phyloP scores from a whole-genome alignment of 331 rosid species.

The Quercus lobata region DNA sequence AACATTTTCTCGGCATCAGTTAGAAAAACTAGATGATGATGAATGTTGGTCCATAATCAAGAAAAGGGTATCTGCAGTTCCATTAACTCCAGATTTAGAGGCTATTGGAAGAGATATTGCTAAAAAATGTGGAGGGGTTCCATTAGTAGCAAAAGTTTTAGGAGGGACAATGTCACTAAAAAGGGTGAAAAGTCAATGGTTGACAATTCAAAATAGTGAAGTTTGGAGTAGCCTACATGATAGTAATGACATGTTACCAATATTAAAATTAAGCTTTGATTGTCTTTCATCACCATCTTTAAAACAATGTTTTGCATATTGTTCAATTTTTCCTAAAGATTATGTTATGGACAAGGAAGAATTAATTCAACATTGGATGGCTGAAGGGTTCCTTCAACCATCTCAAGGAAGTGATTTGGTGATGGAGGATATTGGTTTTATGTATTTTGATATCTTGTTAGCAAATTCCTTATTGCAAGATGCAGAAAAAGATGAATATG shows the following conservation, averaged over 20 bases:
- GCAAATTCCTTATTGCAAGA: no score
- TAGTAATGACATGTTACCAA: background rate
- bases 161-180: background rate
- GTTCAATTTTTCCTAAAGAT: background rate
- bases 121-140: background rate
- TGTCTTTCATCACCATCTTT: background rate
- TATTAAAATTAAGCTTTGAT: background rate
- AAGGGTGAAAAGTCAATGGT: background rate
- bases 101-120: background rate
- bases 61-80: background rate
- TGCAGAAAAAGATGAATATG: no score
- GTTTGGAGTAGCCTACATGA: background rate
- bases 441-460: no score
- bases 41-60: background rate
- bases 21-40: background rate
- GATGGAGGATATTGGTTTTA: no score
- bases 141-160: background rate
- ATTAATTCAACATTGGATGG: no score
- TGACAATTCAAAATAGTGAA: background rate
- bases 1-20: fast-evolving
- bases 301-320: background rate
- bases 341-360: no score
- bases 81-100: background rate
- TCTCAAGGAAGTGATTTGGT: no score
- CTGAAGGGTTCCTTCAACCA: no score